Conservation (phyloP, 2,329 filamentous ascomycete species). For the Stachybotrys elegans region DNA sequence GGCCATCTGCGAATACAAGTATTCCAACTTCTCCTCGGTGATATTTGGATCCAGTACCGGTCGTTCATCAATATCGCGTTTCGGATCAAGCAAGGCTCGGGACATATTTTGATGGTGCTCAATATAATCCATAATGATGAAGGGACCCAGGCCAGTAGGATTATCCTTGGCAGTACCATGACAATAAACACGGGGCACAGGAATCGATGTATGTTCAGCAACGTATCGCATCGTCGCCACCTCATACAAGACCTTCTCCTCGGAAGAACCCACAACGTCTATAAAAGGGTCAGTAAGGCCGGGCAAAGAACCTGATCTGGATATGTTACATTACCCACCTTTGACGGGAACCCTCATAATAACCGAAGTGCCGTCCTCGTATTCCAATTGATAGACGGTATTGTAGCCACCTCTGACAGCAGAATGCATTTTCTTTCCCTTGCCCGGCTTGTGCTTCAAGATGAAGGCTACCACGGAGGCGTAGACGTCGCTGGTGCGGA, state of each 20-base stretch:
- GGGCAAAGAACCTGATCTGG: neutral
- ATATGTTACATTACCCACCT: conserved; percentile 9
- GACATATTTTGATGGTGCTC: conserved; percentile 18
- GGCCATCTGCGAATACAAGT: conserved; percentile 4
- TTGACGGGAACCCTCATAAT: conserved; percentile 22
- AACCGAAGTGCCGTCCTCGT: conserved; percentile 23
- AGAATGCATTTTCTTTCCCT: conserved; percentile 16
- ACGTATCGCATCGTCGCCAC: conserved; percentile 28
- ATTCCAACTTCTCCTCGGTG: neutral
- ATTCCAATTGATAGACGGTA: conserved; percentile 23
- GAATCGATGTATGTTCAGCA: conserved; percentile 25
- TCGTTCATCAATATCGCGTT: neutral
- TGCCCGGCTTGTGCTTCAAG: conserved; percentile 15
- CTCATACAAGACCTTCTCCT: conserved; percentile 31
- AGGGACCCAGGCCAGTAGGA: conserved; percentile 19
- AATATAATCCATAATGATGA: conserved; percentile 20
- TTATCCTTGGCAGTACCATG: conserved; percentile 24
- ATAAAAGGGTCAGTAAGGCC: neutral
- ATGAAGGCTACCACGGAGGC: conserved; percentile 16
- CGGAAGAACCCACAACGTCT: conserved; percentile 20
- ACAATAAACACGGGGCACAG: conserved; percentile 25
- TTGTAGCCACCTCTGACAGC: conserved; percentile 24
- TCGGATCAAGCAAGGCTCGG: neutral
- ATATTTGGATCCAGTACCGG: neutral
- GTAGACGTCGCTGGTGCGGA: conserved; percentile 13